Evolutionary conservation across 805 yeast species (phyloP), one percentile per base, ranked within the genome.

Genomic region (Jamesozyma spencerorum): DNA sequence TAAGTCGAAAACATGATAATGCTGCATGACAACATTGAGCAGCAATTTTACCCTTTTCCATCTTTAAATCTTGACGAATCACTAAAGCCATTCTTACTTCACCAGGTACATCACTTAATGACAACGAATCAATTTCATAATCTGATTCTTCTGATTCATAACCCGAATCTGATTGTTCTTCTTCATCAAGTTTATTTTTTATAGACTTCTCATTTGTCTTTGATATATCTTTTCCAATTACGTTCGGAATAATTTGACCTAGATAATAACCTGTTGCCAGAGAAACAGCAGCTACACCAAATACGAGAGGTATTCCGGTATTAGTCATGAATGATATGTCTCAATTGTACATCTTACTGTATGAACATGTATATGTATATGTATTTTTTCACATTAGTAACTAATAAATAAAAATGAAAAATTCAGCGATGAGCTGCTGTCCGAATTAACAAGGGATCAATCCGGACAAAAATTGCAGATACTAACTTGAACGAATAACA

Each of bases 11-110:
- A 50, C 92, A 77, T 0, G 92, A 88, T 27, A 92, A 70, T 0
- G 97, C 94, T n/a, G 98, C 98, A 65, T 92, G 99, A 30, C 87
- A 81, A 62, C 97, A 90, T 58, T 92, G 99, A 5, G 98, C 98
- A 4, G 97, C 97, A 2, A 85, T 81, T 58, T 92, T 92, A 18
- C 99, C 99, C 62, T 85, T 86, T 26, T 82, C 78, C 97, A 92
- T 92, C 33, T 77, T 80, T 45, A 92, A 66, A 58, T 92, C 98
- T 22, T 81, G 83, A 45, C 98, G 77, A 4, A 92, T 86, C 3
- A 87, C 77, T 19, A 92, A 66, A 0, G 92, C 87, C 95, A 90
- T 82, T 53, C 83, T 68, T 11, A 81, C 85, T 57, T 83, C 92
- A 1, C 92, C 94, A 1, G 83, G 83, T 2, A 82, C 63, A 14